A percentile compares a stretch with the other conserved stretches of the same genome.
Conservation (phyloP, 129 eudicot species). For the Lactuca saligna region DNA sequence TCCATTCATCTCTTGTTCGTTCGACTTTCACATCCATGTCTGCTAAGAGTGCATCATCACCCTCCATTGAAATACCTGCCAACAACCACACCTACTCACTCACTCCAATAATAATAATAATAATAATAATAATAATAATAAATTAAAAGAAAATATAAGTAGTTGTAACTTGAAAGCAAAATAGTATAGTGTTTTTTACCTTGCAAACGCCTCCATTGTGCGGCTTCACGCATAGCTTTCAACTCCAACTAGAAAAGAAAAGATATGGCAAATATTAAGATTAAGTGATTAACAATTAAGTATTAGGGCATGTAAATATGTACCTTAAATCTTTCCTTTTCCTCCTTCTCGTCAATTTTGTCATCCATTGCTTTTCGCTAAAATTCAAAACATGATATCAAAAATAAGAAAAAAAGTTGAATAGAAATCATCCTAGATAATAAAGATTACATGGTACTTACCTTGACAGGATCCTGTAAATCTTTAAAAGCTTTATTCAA, state of each 20-base stretch:
- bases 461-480: constrained; percentile 91
- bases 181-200: constrained; percentile 35
- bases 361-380: constrained; percentile 93
- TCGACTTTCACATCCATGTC: constrained; percentile 74
- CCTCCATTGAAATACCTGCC: constrained; percentile 93
- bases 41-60: constrained; percentile 91
- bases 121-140: background rate
- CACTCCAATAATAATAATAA: constrained; percentile 5
- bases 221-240: constrained; percentile 93
- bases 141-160: too few relatives aligned
- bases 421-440: too few relatives aligned
- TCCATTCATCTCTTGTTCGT: constrained; percentile 91
- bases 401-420: too few relatives aligned
- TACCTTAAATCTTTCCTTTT: constrained; percentile 84
- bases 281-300: too few relatives aligned
- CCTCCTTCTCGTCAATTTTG: constrained; percentile 78
- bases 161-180: background rate
- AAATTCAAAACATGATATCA: too few relatives aligned
- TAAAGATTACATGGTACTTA: too few relatives aligned
- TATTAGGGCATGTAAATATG: constrained; percentile 10
- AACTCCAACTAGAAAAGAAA: constrained; percentile 60
- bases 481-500: constrained; percentile 94
- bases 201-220: constrained; percentile 97
- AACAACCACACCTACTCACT: constrained; percentile 25
- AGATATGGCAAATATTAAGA: background rate